Evolutionary conservation across 2,329 filamentous ascomycete species (phyloP), one percentile per base, ranked within the genome.

Genomic region (Alternaria brassicicola): DNA sequence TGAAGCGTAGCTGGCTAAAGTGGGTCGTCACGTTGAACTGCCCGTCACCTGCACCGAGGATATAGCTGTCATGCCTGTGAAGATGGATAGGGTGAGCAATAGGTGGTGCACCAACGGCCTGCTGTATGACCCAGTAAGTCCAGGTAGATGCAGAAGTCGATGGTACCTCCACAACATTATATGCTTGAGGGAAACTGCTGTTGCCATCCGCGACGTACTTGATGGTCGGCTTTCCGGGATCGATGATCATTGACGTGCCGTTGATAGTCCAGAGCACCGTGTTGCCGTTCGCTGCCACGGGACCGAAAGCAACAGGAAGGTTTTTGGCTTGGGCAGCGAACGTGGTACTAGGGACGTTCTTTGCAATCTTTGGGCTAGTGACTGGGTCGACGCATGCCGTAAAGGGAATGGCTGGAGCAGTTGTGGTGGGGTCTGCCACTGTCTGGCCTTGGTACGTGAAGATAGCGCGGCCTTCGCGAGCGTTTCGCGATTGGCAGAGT

Each of bases 111-210:
- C 66, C 70, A 8, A 66, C 59, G 1, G 75, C 69, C 60, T 79
- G 75, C 51, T 83, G 80, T 38, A 83, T 78, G 31, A 83, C 73
- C 80, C 80, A 83, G 66, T 79, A 82, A 0, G 77, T 79, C 80
- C 79, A 81, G 23, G 51, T 47, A 17, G 54, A 65, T 26, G 55
- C 38, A 3, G 58, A 62, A 6, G 68, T 69, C 4, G 69, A 71
- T 13, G 77, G 70, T 8, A 81, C 73, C 7, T 77, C 62, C 28
- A 82, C 72, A n/a, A 82, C 68, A 57, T 81, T 81, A 56, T 79
- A 78, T 5, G 66, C 67, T 2, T 50, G 54, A 2, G 79, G 77
- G 57, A 78, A 81, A 59, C 58, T 77, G 33, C 71, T 75, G 66
- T 81, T 80, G 28, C 70, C 67, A 33, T 80, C 68, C 17, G 78